Conservation (phyloP, 768 basidiomycete species). For the Nidula microcarpa region DNA sequence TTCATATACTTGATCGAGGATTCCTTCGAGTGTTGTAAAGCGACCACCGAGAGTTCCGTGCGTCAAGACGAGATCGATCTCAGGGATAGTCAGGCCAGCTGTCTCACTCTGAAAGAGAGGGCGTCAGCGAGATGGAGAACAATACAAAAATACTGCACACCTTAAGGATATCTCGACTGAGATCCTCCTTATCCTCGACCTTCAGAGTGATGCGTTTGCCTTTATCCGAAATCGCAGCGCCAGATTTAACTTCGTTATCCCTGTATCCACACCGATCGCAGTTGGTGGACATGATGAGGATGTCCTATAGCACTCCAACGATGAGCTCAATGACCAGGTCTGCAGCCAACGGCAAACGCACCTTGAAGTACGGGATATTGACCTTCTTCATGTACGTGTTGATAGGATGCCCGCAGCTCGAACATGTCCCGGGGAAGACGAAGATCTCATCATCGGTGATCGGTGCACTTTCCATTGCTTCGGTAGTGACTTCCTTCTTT, state of each 20-base stretch:
- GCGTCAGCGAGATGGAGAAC: background rate
- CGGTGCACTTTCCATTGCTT: slow-evolving; percentile 16
- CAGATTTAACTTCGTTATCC: slow-evolving; percentile 97
- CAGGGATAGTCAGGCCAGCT: slow-evolving; percentile 84
- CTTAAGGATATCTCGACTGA: slow-evolving; percentile 90
- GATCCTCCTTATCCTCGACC: slow-evolving; percentile 90
- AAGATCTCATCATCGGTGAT: slow-evolving; percentile 81
- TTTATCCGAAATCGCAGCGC: slow-evolving; percentile 80
- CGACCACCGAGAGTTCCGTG: slow-evolving; percentile 95
- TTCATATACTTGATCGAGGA: slow-evolving; percentile 91
- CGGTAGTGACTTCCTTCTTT: slow-evolving; percentile 6
- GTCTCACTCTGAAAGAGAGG: slow-evolving; percentile 64
- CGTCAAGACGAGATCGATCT: slow-evolving; percentile 89
- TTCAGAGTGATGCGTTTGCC: slow-evolving; percentile 87
- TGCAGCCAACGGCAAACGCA: slow-evolving; percentile 18
- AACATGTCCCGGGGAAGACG: slow-evolving; percentile 84
- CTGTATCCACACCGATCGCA: slow-evolving; percentile 94
- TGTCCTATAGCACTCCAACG: slow-evolving; percentile 54
- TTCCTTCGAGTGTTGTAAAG: slow-evolving; percentile 96
- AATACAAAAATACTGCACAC: background rate
- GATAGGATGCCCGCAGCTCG: slow-evolving; percentile 79
- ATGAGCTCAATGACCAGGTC: background rate
- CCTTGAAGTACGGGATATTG: slow-evolving; percentile 97
- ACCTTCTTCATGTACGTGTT: slow-evolving; percentile 96
- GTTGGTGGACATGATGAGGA: slow-evolving; percentile 97